phyloP scores from a whole-genome alignment of 2,329 filamentous ascomycete genomes.

The Ampelomyces quisqualis region DNA sequence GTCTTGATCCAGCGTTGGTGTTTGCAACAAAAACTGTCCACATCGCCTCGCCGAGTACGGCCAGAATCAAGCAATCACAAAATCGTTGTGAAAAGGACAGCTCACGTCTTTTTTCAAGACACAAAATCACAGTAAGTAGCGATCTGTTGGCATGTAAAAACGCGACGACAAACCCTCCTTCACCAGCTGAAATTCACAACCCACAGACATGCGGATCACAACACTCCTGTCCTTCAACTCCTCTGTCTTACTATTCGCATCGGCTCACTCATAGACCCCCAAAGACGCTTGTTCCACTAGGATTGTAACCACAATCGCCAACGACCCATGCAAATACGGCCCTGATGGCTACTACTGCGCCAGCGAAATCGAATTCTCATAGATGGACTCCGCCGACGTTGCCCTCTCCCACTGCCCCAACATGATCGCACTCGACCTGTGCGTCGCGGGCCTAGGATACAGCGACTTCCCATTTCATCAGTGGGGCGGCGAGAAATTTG shows the following conservation, averaged over 20 bases:
- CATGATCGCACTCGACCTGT: constrained; percentile 13
- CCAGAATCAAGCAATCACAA: constrained; percentile 1
- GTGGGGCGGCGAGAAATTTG: constrained; percentile 11
- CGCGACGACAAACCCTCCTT: neutral
- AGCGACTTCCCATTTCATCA: constrained; percentile 12
- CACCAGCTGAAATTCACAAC: neutral
- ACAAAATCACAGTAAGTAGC: neutral
- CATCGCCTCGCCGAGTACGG: too few relatives aligned
- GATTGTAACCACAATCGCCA: constrained; percentile 3
- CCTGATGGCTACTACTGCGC: neutral
- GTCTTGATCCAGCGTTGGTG: too few relatives aligned
- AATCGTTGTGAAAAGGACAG: neutral
- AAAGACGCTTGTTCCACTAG: constrained; percentile 6
- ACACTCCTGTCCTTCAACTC: neutral
- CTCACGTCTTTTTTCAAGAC: neutral
- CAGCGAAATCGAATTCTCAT: constrained; percentile 1
- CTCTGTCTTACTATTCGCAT: neutral
- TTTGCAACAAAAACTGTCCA: too few relatives aligned
- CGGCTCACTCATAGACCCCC: constrained; percentile 4
- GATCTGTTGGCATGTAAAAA: neutral
- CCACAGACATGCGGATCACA: neutral
- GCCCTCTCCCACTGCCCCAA: constrained; percentile 15
- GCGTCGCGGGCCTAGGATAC: constrained; percentile 5
- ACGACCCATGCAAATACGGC: neutral
- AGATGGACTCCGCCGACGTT: constrained; percentile 8